Conservation (phyloP, 768 basidiomycete genomes). For the Phlebiopsis flavidoalba region DNA sequence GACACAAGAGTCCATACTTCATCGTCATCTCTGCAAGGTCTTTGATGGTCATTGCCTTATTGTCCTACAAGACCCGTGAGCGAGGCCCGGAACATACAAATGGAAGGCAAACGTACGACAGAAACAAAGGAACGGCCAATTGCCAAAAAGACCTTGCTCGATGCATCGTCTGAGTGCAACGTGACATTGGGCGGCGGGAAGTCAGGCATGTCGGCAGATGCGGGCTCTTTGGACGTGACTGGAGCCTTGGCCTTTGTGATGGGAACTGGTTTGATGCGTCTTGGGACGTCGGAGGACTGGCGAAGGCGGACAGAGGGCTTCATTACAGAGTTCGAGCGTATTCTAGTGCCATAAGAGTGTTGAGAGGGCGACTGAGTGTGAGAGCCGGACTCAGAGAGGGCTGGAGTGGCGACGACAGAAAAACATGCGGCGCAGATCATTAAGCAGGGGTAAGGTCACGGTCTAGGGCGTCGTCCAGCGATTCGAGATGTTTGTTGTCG, state of each 20-base stretch:
- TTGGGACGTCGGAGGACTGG: constrained; percentile 35
- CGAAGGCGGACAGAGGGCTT: constrained; percentile 48
- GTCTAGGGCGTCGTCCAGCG: constrained; percentile 27
- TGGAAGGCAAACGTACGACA: constrained; percentile 45
- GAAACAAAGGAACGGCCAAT: constrained; percentile 70
- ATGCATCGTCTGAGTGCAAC: constrained; percentile 70
- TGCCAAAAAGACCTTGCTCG: constrained; percentile 67
- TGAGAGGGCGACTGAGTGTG: constrained; percentile 23
- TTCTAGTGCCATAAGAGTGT: constrained; percentile 50
- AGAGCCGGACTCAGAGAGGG: constrained; percentile 9
- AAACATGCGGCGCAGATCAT: constrained; percentile 28
- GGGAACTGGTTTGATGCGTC: constrained; percentile 28
- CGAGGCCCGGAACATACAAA: not conserved
- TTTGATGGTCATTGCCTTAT: constrained; percentile 83
- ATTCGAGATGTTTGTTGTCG: constrained; percentile 17
- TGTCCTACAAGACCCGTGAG: constrained; percentile 43
- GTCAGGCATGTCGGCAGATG: constrained; percentile 23
- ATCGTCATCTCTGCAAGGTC: constrained; percentile 73
- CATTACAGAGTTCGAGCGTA: constrained; percentile 45
- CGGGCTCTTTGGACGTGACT: constrained; percentile 15
- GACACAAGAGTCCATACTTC: constrained; percentile 61
- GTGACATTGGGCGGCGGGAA: constrained; percentile 64
- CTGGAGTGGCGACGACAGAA: constrained; percentile 17
- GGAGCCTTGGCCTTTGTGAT: constrained; percentile 16
- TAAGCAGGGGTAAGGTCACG: constrained; percentile 18